Percentiles rank a stretch among this genome's conserved stretches.
phyloP scores from a whole-genome alignment of 768 basidiomycete species.

The Pholiota molesta region DNA sequence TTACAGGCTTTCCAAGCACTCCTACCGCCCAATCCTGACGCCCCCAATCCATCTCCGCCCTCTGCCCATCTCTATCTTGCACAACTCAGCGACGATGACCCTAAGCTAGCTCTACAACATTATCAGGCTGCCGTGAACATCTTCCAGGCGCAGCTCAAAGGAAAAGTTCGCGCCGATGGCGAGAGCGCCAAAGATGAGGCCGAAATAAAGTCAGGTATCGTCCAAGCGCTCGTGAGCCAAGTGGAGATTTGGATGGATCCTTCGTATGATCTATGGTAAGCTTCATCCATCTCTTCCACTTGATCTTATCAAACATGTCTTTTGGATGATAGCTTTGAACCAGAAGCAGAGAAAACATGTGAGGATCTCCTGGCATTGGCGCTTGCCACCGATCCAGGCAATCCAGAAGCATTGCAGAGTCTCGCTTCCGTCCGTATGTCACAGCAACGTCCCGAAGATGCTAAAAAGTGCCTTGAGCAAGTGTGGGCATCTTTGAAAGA shows the following conservation, averaged over 20 bases:
- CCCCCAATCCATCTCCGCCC: conserved; percentile 65
- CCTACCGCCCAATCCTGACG: conserved; percentile 62
- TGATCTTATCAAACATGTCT: neutral
- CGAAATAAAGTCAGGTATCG: conserved; percentile 68
- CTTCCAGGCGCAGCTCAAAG: conserved; percentile 68
- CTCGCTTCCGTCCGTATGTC: conserved; percentile 90
- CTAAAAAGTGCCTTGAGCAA: conserved; percentile 66
- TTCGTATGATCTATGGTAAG: conserved; percentile 82
- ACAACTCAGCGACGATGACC: conserved; percentile 79
- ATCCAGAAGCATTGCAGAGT: conserved; percentile 77
- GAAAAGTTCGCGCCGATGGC: conserved; percentile 60
- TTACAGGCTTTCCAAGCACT: conserved; percentile 62
- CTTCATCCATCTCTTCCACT: neutral
- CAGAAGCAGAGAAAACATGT: conserved; percentile 80
- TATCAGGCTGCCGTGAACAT: conserved; percentile 84
- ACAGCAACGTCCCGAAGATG: conserved; percentile 83
- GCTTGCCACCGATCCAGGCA: conserved; percentile 70
- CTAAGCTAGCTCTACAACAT: conserved; percentile 69
- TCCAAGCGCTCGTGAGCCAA: conserved; percentile 83
- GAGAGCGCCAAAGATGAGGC: conserved; percentile 48
- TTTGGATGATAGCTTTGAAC: conserved; percentile 64
- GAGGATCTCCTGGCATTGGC: conserved; percentile 78
- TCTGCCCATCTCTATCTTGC: conserved; percentile 90
- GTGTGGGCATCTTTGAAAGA: conserved; percentile 75
- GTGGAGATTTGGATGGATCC: conserved; percentile 98